Base-by-base conservation (phyloP, 768 basidiomycete species). In the Russula foetens region DNA sequence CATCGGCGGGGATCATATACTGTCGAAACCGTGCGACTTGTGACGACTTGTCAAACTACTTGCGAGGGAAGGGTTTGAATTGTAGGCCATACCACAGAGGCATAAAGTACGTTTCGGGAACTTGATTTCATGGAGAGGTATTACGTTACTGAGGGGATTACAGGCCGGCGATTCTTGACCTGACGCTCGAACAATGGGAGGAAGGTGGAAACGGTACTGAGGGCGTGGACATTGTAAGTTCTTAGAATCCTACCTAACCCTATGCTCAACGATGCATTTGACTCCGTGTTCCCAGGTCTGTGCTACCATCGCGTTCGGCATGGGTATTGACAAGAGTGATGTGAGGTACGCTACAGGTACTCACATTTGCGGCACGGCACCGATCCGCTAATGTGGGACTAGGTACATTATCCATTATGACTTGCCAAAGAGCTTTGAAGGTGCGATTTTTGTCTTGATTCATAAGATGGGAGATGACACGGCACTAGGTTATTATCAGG, bases 301-400 rank as follows among this genome's bases (percentile, higher is more conserved):
- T 26, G 88, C 88, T 11, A 90, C 89, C 0, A 81, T 92, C 52
- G 90, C 90, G 5, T 93, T 92, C 66, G 91, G 91, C 2, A 84
- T 92, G 74, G 90, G 90, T 1, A 92, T 93, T 47, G 90, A 93
- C 69, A 92, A 92, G 73, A 75, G 81, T 21, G 85, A 90, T 63
- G 88, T 90, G 54, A 79, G 87, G 83, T 84, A 68, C 23, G 72
- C 45, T 15, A 47, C 44, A 7, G 24, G 26, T 23, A 52, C 7
- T 33, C 38, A 31, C 31, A 14, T 57, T 21, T 21, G 8, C 48
- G 23, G 24, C 15, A 3, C 47, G 39, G 44, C 46, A 26, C 12
- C 19, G 28, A 44, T 43, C 12, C 59, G 31, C 23, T 31, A 14
- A 29, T 21, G 23, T 41, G n/a, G 44, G 21, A 21, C 66, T 48